Percentiles rank a stretch among this genome's conserved stretches.
Evolutionary conservation across 345 rosid species (phyloP).

Genomic region (Diplotaxis tenuifolia): DNA sequence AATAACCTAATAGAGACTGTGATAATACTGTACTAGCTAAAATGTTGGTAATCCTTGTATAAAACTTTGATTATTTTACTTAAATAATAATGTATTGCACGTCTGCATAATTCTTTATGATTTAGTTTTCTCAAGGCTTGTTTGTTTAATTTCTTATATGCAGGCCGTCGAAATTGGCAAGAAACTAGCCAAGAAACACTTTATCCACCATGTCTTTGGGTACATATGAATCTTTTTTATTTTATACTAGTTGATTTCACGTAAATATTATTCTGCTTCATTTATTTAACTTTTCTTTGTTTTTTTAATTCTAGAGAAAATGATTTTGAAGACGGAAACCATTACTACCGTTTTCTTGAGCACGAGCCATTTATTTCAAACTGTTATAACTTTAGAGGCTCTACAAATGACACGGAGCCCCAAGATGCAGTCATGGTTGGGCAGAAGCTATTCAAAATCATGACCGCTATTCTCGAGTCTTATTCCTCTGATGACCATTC

Average conservation of each 20-base stretch:
- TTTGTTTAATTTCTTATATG: background rate
- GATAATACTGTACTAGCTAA: background rate
- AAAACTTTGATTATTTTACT: background rate
- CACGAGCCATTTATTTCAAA: slow-evolving; percentile 66
- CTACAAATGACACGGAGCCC: slow-evolving; percentile 60
- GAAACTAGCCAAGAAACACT: slow-evolving; percentile 68
- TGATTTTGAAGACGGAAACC: slow-evolving; percentile 81
- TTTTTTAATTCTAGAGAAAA: slow-evolving; percentile 47
- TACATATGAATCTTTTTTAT: slow-evolving; percentile 26
- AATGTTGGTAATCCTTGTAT: background rate
- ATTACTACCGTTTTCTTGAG: slow-evolving; percentile 80
- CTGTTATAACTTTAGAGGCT: slow-evolving; percentile 63
- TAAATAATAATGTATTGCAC: background rate
- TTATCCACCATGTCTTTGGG: slow-evolving; percentile 90
- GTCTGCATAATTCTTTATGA: background rate
- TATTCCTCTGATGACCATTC: slow-evolving; percentile 63
- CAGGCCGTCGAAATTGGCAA: slow-evolving; percentile 82
- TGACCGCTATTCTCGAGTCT: slow-evolving; percentile 79
- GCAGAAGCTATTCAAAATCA: slow-evolving; percentile 54
- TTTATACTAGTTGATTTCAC: background rate
- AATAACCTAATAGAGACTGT: background rate
- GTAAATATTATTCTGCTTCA: background rate
- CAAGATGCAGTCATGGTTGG: slow-evolving; percentile 51
- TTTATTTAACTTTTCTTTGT: background rate
- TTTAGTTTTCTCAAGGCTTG: background rate